Percentiles rank a stretch among this genome's conserved stretches.
These are phyloP conservation scores for Saccharomyces hybrid DNA, from an alignment of 1,139 yeast genomes.

Conservation along the genomic window DNA sequence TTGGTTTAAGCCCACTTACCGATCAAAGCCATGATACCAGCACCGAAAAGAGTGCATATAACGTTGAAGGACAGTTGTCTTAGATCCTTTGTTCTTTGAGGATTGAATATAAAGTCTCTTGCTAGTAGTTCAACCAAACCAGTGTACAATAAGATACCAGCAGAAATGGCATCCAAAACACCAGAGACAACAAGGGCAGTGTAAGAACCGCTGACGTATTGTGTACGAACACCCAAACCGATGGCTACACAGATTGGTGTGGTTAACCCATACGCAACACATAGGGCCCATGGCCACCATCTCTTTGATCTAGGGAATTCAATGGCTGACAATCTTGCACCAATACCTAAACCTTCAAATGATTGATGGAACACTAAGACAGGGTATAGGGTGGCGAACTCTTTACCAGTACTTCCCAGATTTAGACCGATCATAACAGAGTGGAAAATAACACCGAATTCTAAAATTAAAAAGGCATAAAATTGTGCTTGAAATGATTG, in stretches of 20 bases:
- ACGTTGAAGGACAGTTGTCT: conserved; percentile 34
- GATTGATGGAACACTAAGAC: conserved; percentile 86
- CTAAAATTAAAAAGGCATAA: conserved; percentile 52
- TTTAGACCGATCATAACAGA: conserved; percentile 74
- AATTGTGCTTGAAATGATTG: conserved; percentile 33
- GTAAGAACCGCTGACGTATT: conserved; percentile 58
- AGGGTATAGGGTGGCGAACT: conserved; percentile 66
- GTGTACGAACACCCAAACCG: conserved; percentile 74
- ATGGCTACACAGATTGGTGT: conserved; percentile 83
- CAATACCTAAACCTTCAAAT: conserved; percentile 90
- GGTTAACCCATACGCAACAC: conserved; percentile 55
- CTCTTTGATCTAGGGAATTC: conserved; percentile 45
- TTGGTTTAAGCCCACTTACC: conserved; percentile 77
- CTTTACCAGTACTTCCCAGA: conserved; percentile 68
- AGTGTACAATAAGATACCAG: conserved; percentile 80
- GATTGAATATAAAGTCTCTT: conserved; percentile 69
- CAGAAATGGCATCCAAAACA: conserved; percentile 71
- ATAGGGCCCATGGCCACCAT: conserved; percentile 54
- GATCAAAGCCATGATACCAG: conserved; percentile 76
- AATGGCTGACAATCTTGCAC: conserved; percentile 72
- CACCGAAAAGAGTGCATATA: conserved; percentile 44
- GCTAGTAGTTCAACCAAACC: conserved; percentile 86
- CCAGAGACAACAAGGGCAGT: conserved; percentile 68
- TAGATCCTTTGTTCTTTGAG: conserved; percentile 44
- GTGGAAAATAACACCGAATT: conserved; percentile 76